Base-by-base conservation (phyloP, 192 early-diverging fungal genomes). In the Umbelopsis sp. region DNA sequence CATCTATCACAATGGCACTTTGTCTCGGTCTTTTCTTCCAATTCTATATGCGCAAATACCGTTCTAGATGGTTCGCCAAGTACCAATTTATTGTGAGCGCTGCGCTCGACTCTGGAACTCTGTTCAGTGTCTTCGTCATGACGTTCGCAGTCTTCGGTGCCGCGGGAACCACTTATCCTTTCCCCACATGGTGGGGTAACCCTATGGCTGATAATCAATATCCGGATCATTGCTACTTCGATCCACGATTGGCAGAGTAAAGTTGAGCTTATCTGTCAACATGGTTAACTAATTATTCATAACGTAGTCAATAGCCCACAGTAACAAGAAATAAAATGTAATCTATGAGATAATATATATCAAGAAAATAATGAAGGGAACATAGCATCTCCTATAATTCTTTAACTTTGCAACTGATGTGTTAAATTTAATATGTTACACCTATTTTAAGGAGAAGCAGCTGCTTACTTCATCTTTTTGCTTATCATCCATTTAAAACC, bases 91-190 rank as follows among this genome's bases (percentile, higher is more conserved):
- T 87, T 10, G 77, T 87, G n/a, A 79, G 79, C 12, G 78, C 81
- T n/a, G 87, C 81, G 20, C 80, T 89, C 70, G 87, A 87, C 69
- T 75, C 83, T 4, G 87, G 87, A 4, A 75, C 76, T 49, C 48
- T 20, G 1, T 16, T 49, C 20, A 3, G 2, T 18, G 49, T 75
- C 11, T 75, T 75, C 45, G 23, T 75, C 37, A 66, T 75, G 23
- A 67, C 74, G 20, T 70, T 75, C 45, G 74, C 61, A 12, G 25
- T 75, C 27, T 64, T 68, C 3, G 74, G 74, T 46, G 73, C 53
- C 11, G 48, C 50, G 41, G 74, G 74, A 2, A 44, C 35, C n/a
- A 18, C 61, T 48, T 45, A 67, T 45, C 74, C 74, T 20, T 77
- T 77, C 61, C 76, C 76, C 44, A 35, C 18, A 2, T 77, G 76